Conservation (phyloP, 2,329 filamentous ascomycete species). For the Decorospora gaudefroyi region DNA sequence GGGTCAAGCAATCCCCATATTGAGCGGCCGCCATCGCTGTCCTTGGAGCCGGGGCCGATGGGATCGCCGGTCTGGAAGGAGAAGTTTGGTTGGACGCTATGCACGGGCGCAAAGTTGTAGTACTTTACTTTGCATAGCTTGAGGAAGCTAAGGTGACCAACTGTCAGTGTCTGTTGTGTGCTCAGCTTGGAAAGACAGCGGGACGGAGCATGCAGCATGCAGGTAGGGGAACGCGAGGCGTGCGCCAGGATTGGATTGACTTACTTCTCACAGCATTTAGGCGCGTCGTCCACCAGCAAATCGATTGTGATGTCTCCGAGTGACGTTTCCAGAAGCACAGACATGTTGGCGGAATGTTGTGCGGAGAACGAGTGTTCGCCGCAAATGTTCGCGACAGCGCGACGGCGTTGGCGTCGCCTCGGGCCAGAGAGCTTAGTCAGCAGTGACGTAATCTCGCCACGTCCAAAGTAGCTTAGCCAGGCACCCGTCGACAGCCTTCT, state of each 20-base stretch:
- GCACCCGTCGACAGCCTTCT: constrained; percentile 10
- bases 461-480: constrained; percentile 10
- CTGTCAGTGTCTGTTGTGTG: constrained; percentile 57
- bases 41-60: constrained; percentile 78
- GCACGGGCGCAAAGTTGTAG: constrained; percentile 94
- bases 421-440: constrained; percentile 26
- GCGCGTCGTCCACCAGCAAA: constrained; percentile 83
- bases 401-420: constrained; percentile 5
- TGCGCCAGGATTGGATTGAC: constrained; percentile 46
- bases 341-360: constrained; percentile 63
- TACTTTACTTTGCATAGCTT: constrained; percentile 99
- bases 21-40: constrained; percentile 89
- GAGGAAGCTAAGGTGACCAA: constrained; percentile 70
- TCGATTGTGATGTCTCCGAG: constrained; percentile 94
- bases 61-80: constrained; percentile 96
- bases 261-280: constrained; percentile 93
- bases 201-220: constrained; percentile 27
- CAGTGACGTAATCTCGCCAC: constrained; percentile 20
- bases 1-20: constrained; percentile 84
- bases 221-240: constrained; percentile 25
- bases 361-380: constrained; percentile 23
- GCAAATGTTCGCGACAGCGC: constrained; percentile 23
- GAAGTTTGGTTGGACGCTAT: constrained; percentile 91
- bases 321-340: constrained; percentile 90
- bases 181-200: constrained; percentile 57